These are phyloP conservation scores for Claviceps africana DNA, from an alignment of 2,329 filamentous ascomycete species.

Conservation along the genomic window DNA sequence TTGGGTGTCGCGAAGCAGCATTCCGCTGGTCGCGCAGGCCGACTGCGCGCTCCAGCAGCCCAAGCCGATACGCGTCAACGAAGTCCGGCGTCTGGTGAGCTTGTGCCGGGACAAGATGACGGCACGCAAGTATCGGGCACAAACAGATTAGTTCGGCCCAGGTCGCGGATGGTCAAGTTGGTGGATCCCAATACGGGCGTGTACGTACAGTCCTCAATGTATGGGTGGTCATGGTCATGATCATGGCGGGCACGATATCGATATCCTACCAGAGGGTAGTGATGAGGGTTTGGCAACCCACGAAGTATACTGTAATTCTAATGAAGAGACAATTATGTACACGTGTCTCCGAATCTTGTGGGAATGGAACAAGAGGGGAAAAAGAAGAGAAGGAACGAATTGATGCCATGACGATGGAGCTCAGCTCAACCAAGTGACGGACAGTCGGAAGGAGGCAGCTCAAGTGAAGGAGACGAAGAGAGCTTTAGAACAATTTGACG, in stretches of 20 bases:
- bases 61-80: conserved; percentile 15
- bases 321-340: not conserved
- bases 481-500: too few species aligned
- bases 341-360: not conserved
- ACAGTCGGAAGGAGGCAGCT: not conserved
- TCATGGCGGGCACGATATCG: not conserved
- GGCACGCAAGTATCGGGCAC: conserved; percentile 10
- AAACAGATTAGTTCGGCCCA: conserved; percentile 8
- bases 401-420: not conserved
- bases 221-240: not conserved
- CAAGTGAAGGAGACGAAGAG: too few species aligned
- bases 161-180: not conserved
- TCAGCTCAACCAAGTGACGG: not conserved
- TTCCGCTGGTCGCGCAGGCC: conserved; percentile 13
- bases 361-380: not conserved
- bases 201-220: too few species aligned
- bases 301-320: not conserved
- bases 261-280: not conserved
- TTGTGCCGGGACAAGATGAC: conserved; percentile 14
- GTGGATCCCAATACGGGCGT: not conserved
- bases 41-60: conserved; percentile 19
- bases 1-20: conserved; percentile 10
- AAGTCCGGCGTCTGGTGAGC: conserved; percentile 17
- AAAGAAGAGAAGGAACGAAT: not conserved
- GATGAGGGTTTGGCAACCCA: not conserved